Percentiles rank a stretch among this genome's conserved stretches.
Evolutionary conservation across 208 protist genomes (phyloP).

Genomic region (Trichomonas gallinae): DNA sequence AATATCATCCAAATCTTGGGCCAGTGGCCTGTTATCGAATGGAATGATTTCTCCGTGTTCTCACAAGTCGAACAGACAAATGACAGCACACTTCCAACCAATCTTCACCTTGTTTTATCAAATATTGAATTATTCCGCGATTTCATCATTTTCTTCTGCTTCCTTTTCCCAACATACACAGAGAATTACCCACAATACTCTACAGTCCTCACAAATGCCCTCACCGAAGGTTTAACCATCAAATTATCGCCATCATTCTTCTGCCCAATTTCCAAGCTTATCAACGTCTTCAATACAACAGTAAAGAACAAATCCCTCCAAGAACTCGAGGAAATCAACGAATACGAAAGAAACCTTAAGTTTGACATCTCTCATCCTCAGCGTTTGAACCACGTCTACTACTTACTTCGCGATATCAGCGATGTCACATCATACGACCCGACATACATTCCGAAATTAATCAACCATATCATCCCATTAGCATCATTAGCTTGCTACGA

Average conservation of each 20-base stretch:
- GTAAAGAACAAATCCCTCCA: neutral
- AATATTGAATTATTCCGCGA: neutral
- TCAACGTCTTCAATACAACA: neutral
- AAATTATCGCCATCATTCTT: neutral
- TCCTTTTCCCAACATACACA: neutral
- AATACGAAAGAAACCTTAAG: neutral
- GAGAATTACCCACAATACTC: neutral
- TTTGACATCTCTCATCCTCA: neutral
- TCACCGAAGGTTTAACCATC: neutral
- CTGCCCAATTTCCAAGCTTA: neutral
- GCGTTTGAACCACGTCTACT: neutral
- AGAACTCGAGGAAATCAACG: neutral
- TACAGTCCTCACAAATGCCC: neutral
- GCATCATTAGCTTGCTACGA: neutral
- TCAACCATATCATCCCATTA: neutral
- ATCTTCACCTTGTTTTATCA: neutral
- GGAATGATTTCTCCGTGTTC: neutral
- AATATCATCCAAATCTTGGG: neutral
- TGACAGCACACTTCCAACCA: neutral
- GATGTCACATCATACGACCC: neutral
- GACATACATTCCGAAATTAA: neutral
- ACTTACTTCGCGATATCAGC: neutral
- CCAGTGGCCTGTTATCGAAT: neutral
- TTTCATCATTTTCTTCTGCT: neutral
- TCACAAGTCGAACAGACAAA: neutral